A percentile compares a stretch with the other conserved stretches of the same genome.
Evolutionary conservation across 148 eudicot species (phyloP).

Genomic region (Hydrangea macrophylla): DNA sequence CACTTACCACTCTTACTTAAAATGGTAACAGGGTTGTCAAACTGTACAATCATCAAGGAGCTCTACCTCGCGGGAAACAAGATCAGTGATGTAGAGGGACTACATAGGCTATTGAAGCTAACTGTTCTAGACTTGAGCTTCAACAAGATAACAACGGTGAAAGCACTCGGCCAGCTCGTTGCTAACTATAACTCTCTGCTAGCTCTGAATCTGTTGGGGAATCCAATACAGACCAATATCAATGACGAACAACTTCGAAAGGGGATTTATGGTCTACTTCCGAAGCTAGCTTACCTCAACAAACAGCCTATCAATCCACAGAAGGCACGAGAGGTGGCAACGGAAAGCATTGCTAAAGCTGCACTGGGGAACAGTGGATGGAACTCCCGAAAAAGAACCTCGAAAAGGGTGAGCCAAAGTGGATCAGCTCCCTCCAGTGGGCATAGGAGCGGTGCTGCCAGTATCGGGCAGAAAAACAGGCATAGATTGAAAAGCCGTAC

Average conservation of each 20-base stretch:
- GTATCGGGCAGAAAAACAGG: slow-evolving; percentile 37
- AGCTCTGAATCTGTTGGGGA: slow-evolving; percentile 76
- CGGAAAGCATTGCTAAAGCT: slow-evolving; percentile 63
- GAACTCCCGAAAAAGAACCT: slow-evolving; percentile 41
- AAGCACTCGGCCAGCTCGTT: slow-evolving; percentile 82
- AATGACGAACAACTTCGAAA: slow-evolving; percentile 78
- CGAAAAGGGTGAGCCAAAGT: slow-evolving; percentile 42
- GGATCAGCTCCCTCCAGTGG: slow-evolving; percentile 27
- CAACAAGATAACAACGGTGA: slow-evolving; percentile 84
- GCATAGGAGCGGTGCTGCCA: slow-evolving; percentile 27
- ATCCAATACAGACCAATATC: slow-evolving; percentile 66
- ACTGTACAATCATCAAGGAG: slow-evolving; percentile 78
- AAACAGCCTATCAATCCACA: slow-evolving; percentile 82
- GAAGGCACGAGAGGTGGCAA: slow-evolving; percentile 71
- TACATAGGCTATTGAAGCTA: slow-evolving; percentile 79
- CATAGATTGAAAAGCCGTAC: slow-evolving; percentile 34
- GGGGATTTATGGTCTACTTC: slow-evolving; percentile 71
- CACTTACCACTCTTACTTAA: neutral
- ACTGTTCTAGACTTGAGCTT: slow-evolving; percentile 79
- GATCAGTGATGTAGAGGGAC: slow-evolving; percentile 85
- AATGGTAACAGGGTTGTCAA: slow-evolving; percentile 63
- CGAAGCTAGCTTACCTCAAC: slow-evolving; percentile 82
- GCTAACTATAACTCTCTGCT: slow-evolving; percentile 81
- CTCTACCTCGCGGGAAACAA: slow-evolving; percentile 84
- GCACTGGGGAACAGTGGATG: slow-evolving; percentile 47